Conservation (phyloP, 169 alveolate species). For the Plasmodium gonderi region DNA sequence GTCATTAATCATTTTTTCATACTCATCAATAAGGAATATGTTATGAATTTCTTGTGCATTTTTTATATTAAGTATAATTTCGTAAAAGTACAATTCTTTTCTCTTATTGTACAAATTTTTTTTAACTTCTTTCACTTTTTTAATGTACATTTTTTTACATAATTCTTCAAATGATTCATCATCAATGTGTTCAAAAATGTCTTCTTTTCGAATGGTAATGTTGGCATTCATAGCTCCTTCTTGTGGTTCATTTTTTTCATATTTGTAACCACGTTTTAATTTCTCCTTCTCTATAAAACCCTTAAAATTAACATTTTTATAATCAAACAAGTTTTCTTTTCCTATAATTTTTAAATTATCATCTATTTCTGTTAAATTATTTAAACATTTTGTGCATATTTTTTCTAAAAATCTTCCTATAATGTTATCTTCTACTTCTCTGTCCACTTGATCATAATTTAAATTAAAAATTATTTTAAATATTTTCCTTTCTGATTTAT, state of each 20-base stretch:
- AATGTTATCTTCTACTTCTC: constrained; percentile 58
- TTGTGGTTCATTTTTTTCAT: constrained; percentile 20
- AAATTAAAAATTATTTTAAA: constrained; percentile 43
- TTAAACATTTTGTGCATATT: constrained; percentile 14
- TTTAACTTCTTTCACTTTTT: constrained; percentile 21
- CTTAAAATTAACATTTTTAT: constrained; percentile 24
- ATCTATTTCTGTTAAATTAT: constrained; percentile 3
- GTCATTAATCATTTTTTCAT: constrained; percentile 66
- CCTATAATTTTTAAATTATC: constrained; percentile 10
- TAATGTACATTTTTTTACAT: constrained; percentile 70
- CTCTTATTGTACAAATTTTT: constrained; percentile 53
- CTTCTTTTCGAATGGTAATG: constrained; percentile 24
- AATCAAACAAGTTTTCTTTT: constrained; percentile 37
- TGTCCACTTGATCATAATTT: constrained; percentile 21
- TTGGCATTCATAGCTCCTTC: not conserved
- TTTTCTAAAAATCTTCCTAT: constrained; percentile 64
- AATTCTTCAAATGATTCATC: constrained; percentile 44
- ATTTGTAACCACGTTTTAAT: not conserved
- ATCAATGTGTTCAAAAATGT: constrained; percentile 57
- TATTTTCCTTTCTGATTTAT: constrained; percentile 45
- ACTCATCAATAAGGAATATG: constrained; percentile 36
- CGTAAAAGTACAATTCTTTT: constrained; percentile 47
- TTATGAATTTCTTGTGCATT: constrained; percentile 44
- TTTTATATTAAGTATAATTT: constrained; percentile 54
- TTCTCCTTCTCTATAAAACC: constrained; percentile 5